phyloP scores from a whole-genome alignment of 1,139 yeast genomes.

The Casaregolazyma lundiana region DNA sequence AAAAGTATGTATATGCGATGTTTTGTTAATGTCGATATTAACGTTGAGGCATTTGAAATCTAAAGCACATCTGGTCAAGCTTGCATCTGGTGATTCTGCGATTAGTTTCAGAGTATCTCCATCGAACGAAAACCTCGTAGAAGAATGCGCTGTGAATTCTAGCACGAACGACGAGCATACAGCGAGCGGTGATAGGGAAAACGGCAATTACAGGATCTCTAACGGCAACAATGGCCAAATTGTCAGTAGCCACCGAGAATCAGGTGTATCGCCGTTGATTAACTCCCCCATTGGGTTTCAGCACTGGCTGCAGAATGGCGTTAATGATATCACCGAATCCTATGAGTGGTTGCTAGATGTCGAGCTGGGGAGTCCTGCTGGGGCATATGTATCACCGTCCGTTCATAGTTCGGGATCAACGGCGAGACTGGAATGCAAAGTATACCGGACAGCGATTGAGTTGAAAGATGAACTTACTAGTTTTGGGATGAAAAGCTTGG shows the following conservation, averaged over 20 bases:
- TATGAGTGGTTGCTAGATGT: neutral
- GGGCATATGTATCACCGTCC: neutral
- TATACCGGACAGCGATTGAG: neutral
- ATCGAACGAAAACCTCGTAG: too few species aligned
- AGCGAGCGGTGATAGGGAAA: too few species aligned
- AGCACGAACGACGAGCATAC: too few species aligned
- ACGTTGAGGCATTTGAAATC: neutral
- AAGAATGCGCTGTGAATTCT: too few species aligned
- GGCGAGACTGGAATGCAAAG: neutral
- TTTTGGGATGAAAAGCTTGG: neutral
- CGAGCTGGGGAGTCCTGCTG: neutral
- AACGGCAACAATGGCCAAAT: neutral
- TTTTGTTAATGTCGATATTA: too few species aligned
- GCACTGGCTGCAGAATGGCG: neutral
- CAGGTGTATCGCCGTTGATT: neutral
- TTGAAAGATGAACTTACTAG: neutral
- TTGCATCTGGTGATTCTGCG: too few species aligned
- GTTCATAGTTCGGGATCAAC: neutral
- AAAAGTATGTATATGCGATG: neutral
- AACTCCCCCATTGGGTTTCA: neutral
- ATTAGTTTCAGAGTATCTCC: too few species aligned
- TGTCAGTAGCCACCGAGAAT: too few species aligned
- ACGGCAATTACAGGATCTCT: too few species aligned
- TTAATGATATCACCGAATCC: neutral
- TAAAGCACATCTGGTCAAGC: neutral